Evolutionary conservation across 108 stramenopile genomes (phyloP), one percentile per base, ranked within the genome.

Genomic region (Cyclotella kingstonii): DNA sequence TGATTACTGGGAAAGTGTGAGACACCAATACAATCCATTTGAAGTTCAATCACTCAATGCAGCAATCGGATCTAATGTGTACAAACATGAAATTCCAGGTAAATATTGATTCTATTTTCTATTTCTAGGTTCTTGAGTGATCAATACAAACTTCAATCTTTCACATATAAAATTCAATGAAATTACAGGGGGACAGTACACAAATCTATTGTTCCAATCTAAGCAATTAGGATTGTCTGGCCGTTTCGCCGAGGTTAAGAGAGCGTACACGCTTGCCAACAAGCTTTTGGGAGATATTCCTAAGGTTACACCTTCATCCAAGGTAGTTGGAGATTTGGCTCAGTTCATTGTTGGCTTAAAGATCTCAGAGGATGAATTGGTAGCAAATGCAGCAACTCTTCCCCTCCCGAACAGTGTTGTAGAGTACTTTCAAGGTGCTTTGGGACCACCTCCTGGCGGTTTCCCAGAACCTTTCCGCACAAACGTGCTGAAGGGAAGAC

Each of bases 261-360:
- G 74, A 35, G 79, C 84, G 15, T 94, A 92, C 73, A 76, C 81
- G 23, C 63, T 60, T 8, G 91, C 87, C 30, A 94, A 94, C 70
- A 68, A 49, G 2, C 59, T 94, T n/a, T 62, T 92, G 12, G 93
- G 93, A 10, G 93, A 92, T 65, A 89, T 94, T 60, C 78, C 85
- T 54, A 94, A 94, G 84, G 91, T 91, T 15, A 94, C 93, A 2
- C 93, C 93, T 8, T 87, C 85, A n/a, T 87, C 85, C 35, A 94
- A 94, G 84, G 82, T 81, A 18, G 84, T 85, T 4, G 93, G 93
- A 22, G 93, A 94, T 65, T 65, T 94, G 2, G 93, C 93, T 14
- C 86, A 91, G 77, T 89, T 89, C 72, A 79, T 91, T 78, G 84
- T 91, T 31, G 72, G 66, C 7, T 68, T 85, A 49, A 54, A 80